Conservation (phyloP, 2,329 filamentous ascomycete genomes). For the Xylaria sp. region DNA sequence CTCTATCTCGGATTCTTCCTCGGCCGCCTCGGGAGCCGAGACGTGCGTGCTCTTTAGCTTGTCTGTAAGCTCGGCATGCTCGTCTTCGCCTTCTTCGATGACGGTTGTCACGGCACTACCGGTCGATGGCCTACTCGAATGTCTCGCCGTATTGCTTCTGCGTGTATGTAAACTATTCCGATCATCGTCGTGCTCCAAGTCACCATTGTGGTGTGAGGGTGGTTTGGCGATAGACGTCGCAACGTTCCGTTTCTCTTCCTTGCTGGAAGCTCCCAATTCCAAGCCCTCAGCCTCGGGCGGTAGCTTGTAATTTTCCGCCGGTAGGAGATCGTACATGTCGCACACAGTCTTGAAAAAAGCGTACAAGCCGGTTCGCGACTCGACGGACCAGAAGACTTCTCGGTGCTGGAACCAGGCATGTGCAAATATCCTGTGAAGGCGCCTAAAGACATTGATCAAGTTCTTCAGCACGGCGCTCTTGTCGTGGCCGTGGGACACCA, state of each 20-base stretch:
- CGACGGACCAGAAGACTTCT: conserved; percentile 93
- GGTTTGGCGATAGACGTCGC: conserved; percentile 52
- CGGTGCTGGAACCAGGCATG: conserved; percentile 99
- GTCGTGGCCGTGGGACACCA: conserved; percentile 66
- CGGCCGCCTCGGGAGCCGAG: conserved; percentile 67
- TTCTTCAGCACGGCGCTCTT: conserved; percentile 78
- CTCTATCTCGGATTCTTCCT: conserved; percentile 58
- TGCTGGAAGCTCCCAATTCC: conserved; percentile 60
- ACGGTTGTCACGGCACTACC: conserved; percentile 84
- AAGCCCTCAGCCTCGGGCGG: conserved; percentile 91
- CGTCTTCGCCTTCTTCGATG: conserved; percentile 84
- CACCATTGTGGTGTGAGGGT: conserved; percentile 45
- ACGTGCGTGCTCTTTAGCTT: conserved; percentile 62
- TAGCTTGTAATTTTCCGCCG: conserved; percentile 94
- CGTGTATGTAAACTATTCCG: conserved; percentile 60
- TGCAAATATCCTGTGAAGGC: conserved; percentile 95
- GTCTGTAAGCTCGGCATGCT: conserved; percentile 59
- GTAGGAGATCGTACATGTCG: conserved; percentile 88
- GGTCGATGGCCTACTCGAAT: conserved; percentile 83
- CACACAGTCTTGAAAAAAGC: conserved; percentile 98
- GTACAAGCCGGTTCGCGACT: conserved; percentile 90
- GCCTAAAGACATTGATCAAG: conserved; percentile 92
- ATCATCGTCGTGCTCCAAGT: conserved; percentile 59
- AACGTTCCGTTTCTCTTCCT: conserved; percentile 56
- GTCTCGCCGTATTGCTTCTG: conserved; percentile 80